Conservation (phyloP, 2,329 filamentous ascomycete species). For the Aspergillus clavatus region DNA sequence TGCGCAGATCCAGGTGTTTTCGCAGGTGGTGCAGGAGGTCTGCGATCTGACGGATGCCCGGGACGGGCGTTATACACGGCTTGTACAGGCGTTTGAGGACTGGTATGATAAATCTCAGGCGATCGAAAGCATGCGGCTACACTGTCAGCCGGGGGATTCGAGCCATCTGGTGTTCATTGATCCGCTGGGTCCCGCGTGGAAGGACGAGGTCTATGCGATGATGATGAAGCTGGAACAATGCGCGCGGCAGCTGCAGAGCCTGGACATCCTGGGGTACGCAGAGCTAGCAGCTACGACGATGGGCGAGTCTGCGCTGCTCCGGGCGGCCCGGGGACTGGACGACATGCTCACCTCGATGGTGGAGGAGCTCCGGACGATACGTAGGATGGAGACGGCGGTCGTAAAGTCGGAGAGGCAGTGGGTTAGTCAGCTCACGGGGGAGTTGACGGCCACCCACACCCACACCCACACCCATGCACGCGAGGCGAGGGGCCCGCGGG, state of each 20-base stretch:
- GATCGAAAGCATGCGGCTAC: conserved; percentile 20
- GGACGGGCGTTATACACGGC: conserved; percentile 27
- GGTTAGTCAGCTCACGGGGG: conserved; percentile 28
- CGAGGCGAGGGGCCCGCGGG: conserved; percentile 12
- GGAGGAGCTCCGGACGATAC: conserved; percentile 34
- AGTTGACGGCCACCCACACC: conserved; percentile 13
- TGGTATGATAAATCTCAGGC: conserved; percentile 31
- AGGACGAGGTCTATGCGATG: conserved; percentile 28
- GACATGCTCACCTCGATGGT: conserved; percentile 32
- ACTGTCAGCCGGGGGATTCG: conserved; percentile 5
- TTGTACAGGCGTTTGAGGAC: conserved; percentile 30
- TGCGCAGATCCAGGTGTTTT: conserved; percentile 37
- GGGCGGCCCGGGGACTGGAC: conserved; percentile 24
- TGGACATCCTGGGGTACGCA: conserved; percentile 32
- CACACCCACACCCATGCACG: too few relatives aligned
- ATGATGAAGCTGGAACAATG: conserved; percentile 32
- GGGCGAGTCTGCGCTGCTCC: conserved; percentile 29
- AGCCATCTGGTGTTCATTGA: conserved; percentile 30
- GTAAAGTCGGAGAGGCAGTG: conserved; percentile 31
- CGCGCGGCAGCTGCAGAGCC: conserved; percentile 31
- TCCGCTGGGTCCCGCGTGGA: conserved; percentile 32
- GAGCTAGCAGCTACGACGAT: conserved; percentile 19
- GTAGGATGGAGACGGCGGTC: conserved; percentile 32
- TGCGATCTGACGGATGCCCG: conserved; percentile 26
- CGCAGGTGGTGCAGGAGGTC: conserved; percentile 37